Base-by-base conservation (phyloP, 176 grass and related monocot genomes). In the Echinochloa phyllopogon region DNA sequence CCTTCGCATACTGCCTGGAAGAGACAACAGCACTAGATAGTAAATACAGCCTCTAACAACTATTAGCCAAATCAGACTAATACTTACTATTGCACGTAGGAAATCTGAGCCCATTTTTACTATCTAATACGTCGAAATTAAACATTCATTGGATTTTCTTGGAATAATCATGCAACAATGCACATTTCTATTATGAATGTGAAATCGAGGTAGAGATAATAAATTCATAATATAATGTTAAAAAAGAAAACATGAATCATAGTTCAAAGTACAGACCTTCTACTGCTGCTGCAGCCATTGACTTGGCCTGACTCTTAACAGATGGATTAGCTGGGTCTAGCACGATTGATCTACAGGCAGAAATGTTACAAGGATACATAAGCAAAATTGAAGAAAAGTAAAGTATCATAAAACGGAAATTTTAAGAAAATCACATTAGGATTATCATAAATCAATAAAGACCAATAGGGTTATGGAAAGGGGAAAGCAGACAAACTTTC, bases 251-350 rank as follows among this genome's bases (percentile, higher is more conserved):
- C 55, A 38, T 74, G 8, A 80, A 72, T 50, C 84, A 86, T 74
- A 83, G 65, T 85, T 72, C 38, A 20, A 82, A 74, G 58, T 87
- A 80, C 78, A 82, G 53, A 96, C 97, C 94, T 83, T 99, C 97
- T 84, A 96, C 94, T 75, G 71, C 88, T 48, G 92, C 91, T 67
- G 96, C 91, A 86, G 88, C 84, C 94, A 99, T 96, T 83, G 97
- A 92, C 69, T 96, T 94, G 23, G 90, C 97, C 90, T 96, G 97
- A 89, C 65, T 99, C 89, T 96, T 93, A 43, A 99, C 97, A 86
- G 97, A 99, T 71, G 94, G 97, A 88, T 96, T 99, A 68, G 90
- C 76, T 38, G 94, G 97, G 71, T 99, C 94, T 75, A 99, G 78
- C 55, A 96, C 80, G 39, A 99, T 99, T 60, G 94, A 89, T 85